Conservation (phyloP, 208 protist species). For the Wallacemonas sp. region DNA sequence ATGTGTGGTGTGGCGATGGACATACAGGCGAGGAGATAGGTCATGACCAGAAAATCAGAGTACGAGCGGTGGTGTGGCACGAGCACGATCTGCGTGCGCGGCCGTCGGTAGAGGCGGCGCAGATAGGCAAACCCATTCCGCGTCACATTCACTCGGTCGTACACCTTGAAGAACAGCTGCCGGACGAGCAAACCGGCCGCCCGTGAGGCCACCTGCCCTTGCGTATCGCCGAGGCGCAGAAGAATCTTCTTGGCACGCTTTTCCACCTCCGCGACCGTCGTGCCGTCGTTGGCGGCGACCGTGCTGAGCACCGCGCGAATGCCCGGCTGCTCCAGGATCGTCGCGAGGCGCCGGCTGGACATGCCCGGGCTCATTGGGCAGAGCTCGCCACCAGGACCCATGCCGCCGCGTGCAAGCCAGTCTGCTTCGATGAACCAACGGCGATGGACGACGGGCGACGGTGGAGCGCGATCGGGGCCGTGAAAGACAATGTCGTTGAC, state of each 20-base stretch:
- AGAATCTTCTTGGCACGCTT: slow-evolving; percentile 62
- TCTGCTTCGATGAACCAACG: slow-evolving; percentile 21
- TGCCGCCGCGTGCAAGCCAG: slow-evolving; percentile 46
- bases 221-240: slow-evolving; percentile 66
- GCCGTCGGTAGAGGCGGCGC: slow-evolving; percentile 36
- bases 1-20: slow-evolving; percentile 74
- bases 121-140: slow-evolving; percentile 38
- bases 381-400: slow-evolving; percentile 38
- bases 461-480: slow-evolving; percentile 29
- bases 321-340: slow-evolving; percentile 58
- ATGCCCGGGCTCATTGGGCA: slow-evolving; percentile 43
- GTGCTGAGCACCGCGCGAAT: slow-evolving; percentile 46
- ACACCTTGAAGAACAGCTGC: slow-evolving; percentile 58
- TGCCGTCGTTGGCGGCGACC: slow-evolving; percentile 39
- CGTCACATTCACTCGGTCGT: slow-evolving; percentile 67
- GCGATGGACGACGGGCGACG: slow-evolving; percentile 28
- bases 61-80: slow-evolving; percentile 85
- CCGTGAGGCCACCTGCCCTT: slow-evolving; percentile 37
- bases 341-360: slow-evolving; percentile 32
- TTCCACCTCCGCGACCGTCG: slow-evolving; percentile 34
- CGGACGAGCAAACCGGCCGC: slow-evolving; percentile 54
- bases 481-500: slow-evolving; percentile 62
- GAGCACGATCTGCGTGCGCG: slow-evolving; percentile 60
- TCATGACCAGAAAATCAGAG: slow-evolving; percentile 89
- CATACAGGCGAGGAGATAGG: slow-evolving; percentile 73